These are phyloP conservation scores for Pythium periplocum DNA, from an alignment of 352 stramenopile genomes.

Conservation along the genomic window DNA sequence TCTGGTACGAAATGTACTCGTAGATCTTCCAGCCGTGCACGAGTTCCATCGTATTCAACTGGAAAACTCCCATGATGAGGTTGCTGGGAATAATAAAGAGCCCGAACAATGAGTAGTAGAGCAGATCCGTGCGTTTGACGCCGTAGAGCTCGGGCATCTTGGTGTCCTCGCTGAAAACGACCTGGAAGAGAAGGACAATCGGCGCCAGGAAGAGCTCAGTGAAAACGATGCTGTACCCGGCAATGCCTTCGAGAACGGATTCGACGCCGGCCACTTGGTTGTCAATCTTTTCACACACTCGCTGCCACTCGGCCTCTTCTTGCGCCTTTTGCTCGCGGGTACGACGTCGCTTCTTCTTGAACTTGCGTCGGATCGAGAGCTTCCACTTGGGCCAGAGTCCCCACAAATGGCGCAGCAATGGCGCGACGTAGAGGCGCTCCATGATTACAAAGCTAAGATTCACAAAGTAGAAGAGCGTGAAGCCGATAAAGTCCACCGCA, in stretches of 20 bases:
- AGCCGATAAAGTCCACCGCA: conserved; percentile 93
- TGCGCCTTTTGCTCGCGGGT: conserved; percentile 90
- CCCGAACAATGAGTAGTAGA: conserved; percentile 94
- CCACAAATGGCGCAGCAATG: conserved; percentile 70
- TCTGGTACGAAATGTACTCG: conserved; percentile 96
- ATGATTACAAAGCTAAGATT: conserved; percentile 91
- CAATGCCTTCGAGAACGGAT: conserved; percentile 88
- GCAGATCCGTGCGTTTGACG: conserved; percentile 91
- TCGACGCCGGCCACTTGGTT: conserved; percentile 92
- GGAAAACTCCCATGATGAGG: conserved; percentile 91
- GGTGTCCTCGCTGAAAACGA: conserved; percentile 86
- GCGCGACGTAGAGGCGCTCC: conserved; percentile 93
- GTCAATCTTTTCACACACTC: conserved; percentile 94
- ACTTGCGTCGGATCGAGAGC: conserved; percentile 76
- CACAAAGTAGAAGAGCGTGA: conserved; percentile 93
- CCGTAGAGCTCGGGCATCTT: conserved; percentile 91
- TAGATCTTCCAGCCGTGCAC: conserved; percentile 96
- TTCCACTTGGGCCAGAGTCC: conserved; percentile 90
- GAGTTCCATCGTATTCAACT: conserved; percentile 95
- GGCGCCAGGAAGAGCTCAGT: conserved; percentile 84
- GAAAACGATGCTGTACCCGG: conserved; percentile 89
- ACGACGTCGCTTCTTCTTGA: conserved; percentile 65
- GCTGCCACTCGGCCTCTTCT: conserved; percentile 90
- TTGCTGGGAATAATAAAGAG: conserved; percentile 95
- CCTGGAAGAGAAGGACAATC: conserved; percentile 86